Conservation (phyloP, 1,139 yeast species). For the Yamadazyma membranifaciens region DNA sequence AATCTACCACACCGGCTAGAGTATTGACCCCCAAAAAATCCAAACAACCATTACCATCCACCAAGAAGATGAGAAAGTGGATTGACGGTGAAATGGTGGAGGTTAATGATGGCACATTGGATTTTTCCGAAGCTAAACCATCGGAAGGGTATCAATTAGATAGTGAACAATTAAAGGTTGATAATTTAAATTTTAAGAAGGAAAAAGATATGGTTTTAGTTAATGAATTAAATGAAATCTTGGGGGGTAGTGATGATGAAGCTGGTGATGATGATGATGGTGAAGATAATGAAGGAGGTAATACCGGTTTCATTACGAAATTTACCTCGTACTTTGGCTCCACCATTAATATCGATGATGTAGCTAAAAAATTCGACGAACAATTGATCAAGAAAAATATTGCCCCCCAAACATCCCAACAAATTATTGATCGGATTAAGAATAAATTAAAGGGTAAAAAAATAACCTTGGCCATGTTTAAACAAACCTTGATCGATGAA, state of each 20-base stretch:
- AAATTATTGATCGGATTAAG: conserved; percentile 38
- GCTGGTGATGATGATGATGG: conserved; percentile 20
- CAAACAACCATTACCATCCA: conserved; percentile 28
- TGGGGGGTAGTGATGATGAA: conserved; percentile 34
- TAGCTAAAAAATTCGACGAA: conserved; percentile 42
- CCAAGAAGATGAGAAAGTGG: conserved; percentile 47
- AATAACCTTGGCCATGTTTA: conserved; percentile 33
- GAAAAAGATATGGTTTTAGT: conserved; percentile 44
- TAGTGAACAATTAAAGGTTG: conserved; percentile 22
- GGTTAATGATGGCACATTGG: conserved; percentile 26
- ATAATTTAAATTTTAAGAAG: conserved; percentile 33
- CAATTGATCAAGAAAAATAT: conserved; percentile 45
- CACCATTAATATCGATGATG: conserved; percentile 34
- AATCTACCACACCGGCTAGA: conserved; percentile 7
- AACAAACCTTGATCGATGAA: conserved; percentile 70
- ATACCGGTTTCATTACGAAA: conserved; percentile 32
- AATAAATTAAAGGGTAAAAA: conserved; percentile 28
- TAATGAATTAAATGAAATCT: conserved; percentile 42
- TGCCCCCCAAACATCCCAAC: conserved; percentile 40
- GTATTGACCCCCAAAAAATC: conserved; percentile 13
- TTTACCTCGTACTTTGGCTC: conserved; percentile 41
- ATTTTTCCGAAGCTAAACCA: conserved; percentile 30
- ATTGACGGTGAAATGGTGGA: conserved; percentile 37
- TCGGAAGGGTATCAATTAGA: conserved; percentile 45
- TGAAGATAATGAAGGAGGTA: conserved; percentile 10